These are phyloP conservation scores for Penstemon newberryi DNA, from an alignment of 257 asterid genomes.

Conservation along the genomic window DNA sequence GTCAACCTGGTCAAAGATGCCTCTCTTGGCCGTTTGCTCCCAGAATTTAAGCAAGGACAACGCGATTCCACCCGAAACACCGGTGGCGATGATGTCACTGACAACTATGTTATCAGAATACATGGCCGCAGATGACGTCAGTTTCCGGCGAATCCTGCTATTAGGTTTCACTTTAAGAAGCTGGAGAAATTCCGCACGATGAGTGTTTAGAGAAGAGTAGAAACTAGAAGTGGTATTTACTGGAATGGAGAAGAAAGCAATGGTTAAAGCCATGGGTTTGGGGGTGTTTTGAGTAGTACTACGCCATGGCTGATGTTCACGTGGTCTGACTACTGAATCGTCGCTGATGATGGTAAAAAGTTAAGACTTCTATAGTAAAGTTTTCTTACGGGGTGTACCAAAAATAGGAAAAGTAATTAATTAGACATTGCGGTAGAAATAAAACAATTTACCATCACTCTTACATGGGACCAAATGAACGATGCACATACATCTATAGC, in stretches of 20 bases:
- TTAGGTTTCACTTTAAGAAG: slow-evolving; percentile 30
- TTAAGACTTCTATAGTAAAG: neutral
- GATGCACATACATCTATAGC: neutral
- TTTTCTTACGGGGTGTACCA: neutral
- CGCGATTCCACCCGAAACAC: slow-evolving; percentile 46
- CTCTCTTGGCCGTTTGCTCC: slow-evolving; percentile 59
- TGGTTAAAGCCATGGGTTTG: slow-evolving; percentile 28
- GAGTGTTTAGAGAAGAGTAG: slow-evolving; percentile 12
- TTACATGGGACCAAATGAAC: neutral
- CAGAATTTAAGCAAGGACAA: slow-evolving; percentile 48
- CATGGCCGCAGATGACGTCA: slow-evolving; percentile 39
- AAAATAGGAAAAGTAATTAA: too few species aligned
- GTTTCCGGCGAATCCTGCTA: slow-evolving; percentile 32
- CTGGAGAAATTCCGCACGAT: slow-evolving; percentile 21
- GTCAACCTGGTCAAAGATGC: slow-evolving; percentile 59
- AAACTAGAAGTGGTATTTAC: slow-evolving; percentile 20
- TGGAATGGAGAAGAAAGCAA: slow-evolving; percentile 27
- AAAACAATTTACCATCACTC: neutral
- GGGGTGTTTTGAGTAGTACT: neutral
- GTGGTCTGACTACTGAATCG: neutral
- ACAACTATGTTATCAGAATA: slow-evolving; percentile 39
- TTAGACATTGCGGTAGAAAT: neutral
- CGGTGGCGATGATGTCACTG: slow-evolving; percentile 50
- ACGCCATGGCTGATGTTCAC: slow-evolving; percentile 5
- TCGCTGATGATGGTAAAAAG: neutral